A percentile compares a stretch with the other conserved stretches of the same genome.
Conservation (phyloP, 2,329 filamentous ascomycete species). For the Arthrobotrys iridis region DNA sequence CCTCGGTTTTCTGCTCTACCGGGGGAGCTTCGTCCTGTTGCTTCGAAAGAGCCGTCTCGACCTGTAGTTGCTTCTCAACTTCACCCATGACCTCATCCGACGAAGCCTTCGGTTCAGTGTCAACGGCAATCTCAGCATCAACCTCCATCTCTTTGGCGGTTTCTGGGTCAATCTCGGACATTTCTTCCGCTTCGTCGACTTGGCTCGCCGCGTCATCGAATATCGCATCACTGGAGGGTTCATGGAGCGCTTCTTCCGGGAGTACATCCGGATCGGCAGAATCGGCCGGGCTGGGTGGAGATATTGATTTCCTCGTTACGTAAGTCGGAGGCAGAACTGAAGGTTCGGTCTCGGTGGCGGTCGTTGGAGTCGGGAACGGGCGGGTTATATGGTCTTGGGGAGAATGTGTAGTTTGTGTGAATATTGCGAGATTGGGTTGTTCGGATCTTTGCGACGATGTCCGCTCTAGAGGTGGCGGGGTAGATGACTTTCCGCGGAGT, state of each 20-base stretch:
- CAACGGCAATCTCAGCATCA: not conserved
- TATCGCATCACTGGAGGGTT: not conserved
- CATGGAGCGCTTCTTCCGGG: not conserved
- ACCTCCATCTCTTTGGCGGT: not conserved
- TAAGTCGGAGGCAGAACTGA: constrained; percentile 24
- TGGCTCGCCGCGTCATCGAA: constrained; percentile 8
- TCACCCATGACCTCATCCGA: constrained; percentile 46
- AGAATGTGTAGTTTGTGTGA: constrained; percentile 28
- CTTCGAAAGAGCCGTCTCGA: constrained; percentile 49
- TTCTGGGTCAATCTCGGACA: constrained; percentile 12
- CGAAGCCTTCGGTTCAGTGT: not conserved
- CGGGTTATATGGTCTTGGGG: constrained; percentile 32
- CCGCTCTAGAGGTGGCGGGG: constrained; percentile 32
- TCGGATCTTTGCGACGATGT: constrained; percentile 38
- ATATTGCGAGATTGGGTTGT: constrained; percentile 49
- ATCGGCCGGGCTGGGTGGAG: constrained; percentile 47
- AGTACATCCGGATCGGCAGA: constrained; percentile 7
- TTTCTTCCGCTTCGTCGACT: constrained; percentile 3
- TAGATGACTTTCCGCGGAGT: constrained; percentile 30
- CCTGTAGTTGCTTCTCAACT: constrained; percentile 51
- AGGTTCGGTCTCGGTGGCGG: constrained; percentile 38
- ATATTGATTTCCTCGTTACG: constrained; percentile 29
- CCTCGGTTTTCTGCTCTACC: not conserved
- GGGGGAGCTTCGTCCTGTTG: constrained; percentile 23
- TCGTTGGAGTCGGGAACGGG: constrained; percentile 50